phyloP scores from a whole-genome alignment of 75 land plant species.

The Pseudotsuga menziesii region DNA sequence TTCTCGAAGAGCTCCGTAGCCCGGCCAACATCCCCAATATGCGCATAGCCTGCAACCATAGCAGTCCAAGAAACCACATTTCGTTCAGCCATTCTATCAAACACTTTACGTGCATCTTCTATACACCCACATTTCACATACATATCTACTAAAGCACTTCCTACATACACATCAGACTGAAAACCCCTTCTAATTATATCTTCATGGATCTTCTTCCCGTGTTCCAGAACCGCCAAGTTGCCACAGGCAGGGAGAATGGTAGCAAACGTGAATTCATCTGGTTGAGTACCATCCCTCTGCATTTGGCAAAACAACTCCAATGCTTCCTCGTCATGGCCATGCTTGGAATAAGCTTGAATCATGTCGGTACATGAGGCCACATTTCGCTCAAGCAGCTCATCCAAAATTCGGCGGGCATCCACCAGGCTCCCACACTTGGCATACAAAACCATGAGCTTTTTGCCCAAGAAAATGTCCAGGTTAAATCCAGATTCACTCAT shows the following conservation, averaged over 20 bases:
- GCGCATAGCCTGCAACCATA: slow-evolving; percentile 25
- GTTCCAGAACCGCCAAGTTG: background rate
- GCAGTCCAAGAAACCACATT: slow-evolving; percentile 51
- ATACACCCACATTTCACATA: slow-evolving; percentile 27
- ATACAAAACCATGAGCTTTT: slow-evolving; percentile 49
- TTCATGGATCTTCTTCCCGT: slow-evolving; percentile 14
- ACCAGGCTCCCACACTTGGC: slow-evolving; percentile 30
- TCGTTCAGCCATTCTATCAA: slow-evolving; percentile 19
- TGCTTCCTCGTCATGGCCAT: slow-evolving; percentile 21
- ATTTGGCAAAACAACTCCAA: slow-evolving; percentile 29
- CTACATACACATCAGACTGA: slow-evolving; percentile 3
- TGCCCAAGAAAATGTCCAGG: slow-evolving; percentile 8
- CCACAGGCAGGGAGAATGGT: slow-evolving; percentile 13
- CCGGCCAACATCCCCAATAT: slow-evolving; percentile 21
- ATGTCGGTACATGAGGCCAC: slow-evolving; percentile 55
- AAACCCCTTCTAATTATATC: slow-evolving; percentile 7
- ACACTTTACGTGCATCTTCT: slow-evolving; percentile 19
- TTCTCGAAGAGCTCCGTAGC: slow-evolving; percentile 19
- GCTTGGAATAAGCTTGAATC: slow-evolving; percentile 38
- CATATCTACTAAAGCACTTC: slow-evolving; percentile 27
- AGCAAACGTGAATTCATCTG: slow-evolving; percentile 30
- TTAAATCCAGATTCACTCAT: background rate
- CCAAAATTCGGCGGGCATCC: slow-evolving; percentile 30
- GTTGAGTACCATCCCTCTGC: slow-evolving; percentile 13
- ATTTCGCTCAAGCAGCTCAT: slow-evolving; percentile 28